A percentile compares a stretch with the other conserved stretches of the same genome.
Conservation (phyloP, 139 green algal genomes). For the Tetradesmus obliquus region DNA sequence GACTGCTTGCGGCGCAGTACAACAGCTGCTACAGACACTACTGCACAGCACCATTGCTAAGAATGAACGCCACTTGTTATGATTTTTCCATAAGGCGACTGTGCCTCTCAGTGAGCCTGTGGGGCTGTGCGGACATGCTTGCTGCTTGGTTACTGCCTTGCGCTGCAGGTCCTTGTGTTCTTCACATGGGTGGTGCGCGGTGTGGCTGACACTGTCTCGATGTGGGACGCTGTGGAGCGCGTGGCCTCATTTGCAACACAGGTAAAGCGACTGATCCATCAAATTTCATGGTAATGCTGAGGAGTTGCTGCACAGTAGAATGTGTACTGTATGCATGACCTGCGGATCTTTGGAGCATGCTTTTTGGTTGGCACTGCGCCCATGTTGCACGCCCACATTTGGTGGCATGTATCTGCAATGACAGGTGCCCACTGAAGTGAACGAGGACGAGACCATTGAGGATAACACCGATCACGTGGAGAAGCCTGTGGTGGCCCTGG, state of each 20-base stretch:
- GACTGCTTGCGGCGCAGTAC: background rate
- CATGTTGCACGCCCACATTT: background rate
- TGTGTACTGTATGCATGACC: too few species aligned
- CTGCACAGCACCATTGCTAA: too few species aligned
- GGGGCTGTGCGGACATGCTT: background rate
- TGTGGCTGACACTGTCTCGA: constrained; percentile 68
- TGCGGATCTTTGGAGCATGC: background rate
- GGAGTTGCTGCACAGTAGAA: background rate
- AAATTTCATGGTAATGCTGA: background rate
- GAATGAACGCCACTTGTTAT: background rate
- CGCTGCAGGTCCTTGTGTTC: constrained; percentile 69
- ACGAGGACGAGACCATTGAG: background rate
- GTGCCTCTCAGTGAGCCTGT: background rate
- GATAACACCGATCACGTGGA: background rate
- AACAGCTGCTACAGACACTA: background rate
- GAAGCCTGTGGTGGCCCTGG: background rate
- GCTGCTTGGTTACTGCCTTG: background rate
- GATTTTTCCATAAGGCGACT: background rate
- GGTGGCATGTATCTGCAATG: background rate
- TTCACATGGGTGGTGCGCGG: constrained; percentile 78
- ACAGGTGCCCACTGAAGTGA: constrained; percentile 5
- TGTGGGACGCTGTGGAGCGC: constrained; percentile 76
- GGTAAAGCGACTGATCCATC: constrained; percentile 29
- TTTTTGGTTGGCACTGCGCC: background rate
- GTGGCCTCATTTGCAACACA: constrained; percentile 61